Evolutionary conservation across 2,329 filamentous ascomycete genomes (phyloP), one percentile per base, ranked within the genome.

Genomic region (Colletotrichum paranaense): DNA sequence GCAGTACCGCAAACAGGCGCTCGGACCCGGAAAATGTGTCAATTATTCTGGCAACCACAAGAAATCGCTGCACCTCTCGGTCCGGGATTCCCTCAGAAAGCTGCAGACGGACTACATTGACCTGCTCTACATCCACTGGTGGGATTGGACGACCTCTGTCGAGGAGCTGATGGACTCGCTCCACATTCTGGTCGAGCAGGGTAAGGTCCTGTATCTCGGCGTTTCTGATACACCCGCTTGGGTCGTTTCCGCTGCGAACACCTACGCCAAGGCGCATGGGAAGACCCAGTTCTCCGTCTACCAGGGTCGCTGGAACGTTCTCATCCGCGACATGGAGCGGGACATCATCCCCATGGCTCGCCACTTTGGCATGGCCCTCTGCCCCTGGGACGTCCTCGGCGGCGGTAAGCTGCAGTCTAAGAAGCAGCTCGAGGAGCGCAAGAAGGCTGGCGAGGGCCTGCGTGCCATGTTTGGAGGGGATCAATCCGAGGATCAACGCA

Each of bases 341-440:
- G 83, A 85, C 4, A 83, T 85, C 57, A 76, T 87, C 12, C 85
- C 85, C 4, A 85, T 86, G 83, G 79, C 79, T 6, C 79, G 81
- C 19, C 77, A 80, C 28, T 82, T 82, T 38, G 83, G 83, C 68
- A 85, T 86, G 91, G 91, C 83, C 26, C 75, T 92, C 4, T 82
- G 85, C 0, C 90, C 91, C 0, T 93, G 90, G 90, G 90, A 89
- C 62, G 88, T 87, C 0, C 81, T 91, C 6, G 89, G 89, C 22
- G 85, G 81, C 81, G 88, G 88, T 53, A 82, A 83, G 67, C 87
- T 89, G 80, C 85, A 88, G 79, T 82, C 83, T 19, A 77, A 78
- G 67, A 80, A 80, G 67, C 77, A 79, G 65, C 35, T 84, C 58
- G 80, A 82, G 68, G 75, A 78, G 67, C 76, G 80, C 38, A 72